Percentiles rank a stretch among this genome's conserved stretches.
Evolutionary conservation across 2,329 filamentous ascomycete species (phyloP).

Genomic region (Fusarium solani-melongenae): DNA sequence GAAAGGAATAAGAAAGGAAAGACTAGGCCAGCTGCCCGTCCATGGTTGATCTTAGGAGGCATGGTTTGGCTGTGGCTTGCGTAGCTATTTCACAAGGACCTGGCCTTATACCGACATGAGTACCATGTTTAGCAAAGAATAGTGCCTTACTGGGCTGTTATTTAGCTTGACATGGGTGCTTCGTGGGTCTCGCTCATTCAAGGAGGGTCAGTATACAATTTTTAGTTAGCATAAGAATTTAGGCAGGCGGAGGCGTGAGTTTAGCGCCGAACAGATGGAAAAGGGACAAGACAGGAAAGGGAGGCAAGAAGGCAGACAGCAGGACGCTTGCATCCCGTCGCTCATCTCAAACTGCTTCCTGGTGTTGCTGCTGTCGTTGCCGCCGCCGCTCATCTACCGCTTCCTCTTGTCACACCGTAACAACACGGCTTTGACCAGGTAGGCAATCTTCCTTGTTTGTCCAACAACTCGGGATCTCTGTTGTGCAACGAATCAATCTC

Average conservation of each 20-base stretch:
- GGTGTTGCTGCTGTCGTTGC: background rate
- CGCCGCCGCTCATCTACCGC: background rate
- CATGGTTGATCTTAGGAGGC: constrained; percentile 9
- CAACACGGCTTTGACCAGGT: background rate
- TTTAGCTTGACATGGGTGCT: background rate
- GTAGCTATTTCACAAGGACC: background rate
- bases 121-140: background rate
- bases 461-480: background rate
- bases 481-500: background rate
- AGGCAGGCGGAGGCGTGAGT: constrained; percentile 11
- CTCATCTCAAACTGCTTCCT: background rate
- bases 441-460: background rate
- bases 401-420: background rate
- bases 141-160: background rate
- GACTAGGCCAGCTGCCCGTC: background rate
- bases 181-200: background rate
- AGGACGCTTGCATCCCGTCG: background rate
- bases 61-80: constrained; percentile 19
- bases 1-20: background rate
- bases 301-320: background rate
- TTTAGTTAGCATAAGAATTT: background rate
- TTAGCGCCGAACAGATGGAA: constrained; percentile 18
- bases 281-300: background rate
- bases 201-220: background rate
- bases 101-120: background rate